Percentiles rank a stretch among this genome's conserved stretches.
These are phyloP conservation scores for Suillus discolor DNA, from an alignment of 768 basidiomycete species.

Conservation along the genomic window DNA sequence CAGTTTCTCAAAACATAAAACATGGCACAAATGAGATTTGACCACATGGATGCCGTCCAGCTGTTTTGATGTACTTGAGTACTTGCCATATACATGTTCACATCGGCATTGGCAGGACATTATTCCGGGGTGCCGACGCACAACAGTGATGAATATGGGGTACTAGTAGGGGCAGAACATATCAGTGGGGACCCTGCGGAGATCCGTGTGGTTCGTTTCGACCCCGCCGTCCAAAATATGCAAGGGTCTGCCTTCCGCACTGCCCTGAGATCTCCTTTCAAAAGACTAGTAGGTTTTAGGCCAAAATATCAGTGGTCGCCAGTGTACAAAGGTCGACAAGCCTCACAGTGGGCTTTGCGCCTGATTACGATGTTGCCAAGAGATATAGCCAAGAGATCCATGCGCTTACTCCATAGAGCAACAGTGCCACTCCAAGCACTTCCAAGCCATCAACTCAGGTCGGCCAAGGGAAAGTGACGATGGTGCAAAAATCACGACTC, in stretches of 20 bases:
- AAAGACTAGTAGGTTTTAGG: not conserved
- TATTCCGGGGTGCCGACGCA: not conserved
- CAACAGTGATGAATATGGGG: conserved; percentile 1
- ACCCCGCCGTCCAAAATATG: not conserved
- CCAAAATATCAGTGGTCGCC: not conserved
- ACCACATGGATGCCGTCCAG: not conserved
- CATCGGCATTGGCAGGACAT: not conserved
- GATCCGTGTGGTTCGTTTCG: not conserved
- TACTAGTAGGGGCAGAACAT: not conserved
- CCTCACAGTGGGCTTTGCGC: not conserved
- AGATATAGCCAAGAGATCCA: not conserved
- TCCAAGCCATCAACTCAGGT: not conserved
- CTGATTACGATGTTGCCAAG: not conserved
- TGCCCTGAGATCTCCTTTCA: not conserved
- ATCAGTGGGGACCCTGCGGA: not conserved
- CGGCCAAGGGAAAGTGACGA: not conserved
- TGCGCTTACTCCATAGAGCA: not conserved
- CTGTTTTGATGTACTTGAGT: not conserved
- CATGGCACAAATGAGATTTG: not conserved
- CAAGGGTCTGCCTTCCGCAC: not conserved
- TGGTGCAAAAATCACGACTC: not conserved
- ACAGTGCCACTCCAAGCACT: not conserved
- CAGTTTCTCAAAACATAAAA: too few relatives aligned
- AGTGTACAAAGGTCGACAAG: not conserved
- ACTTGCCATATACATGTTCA: too few relatives aligned